Evolutionary conservation across 2,329 filamentous ascomycete genomes (phyloP), one percentile per base, ranked within the genome.

Genomic region (Colletotrichum simmondsii): DNA sequence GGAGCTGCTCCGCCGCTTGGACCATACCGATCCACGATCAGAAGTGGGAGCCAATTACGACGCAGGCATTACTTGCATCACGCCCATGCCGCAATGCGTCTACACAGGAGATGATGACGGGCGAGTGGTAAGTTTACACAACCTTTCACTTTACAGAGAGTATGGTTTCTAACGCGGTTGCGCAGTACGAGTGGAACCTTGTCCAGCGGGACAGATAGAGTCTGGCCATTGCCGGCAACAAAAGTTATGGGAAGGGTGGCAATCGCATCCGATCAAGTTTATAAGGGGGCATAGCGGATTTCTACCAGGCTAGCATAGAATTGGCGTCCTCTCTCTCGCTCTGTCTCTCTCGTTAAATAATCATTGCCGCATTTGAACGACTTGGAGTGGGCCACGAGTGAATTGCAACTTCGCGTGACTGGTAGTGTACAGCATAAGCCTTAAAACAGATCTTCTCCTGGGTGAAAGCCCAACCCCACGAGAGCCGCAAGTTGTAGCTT

Each of bases 41-140:
- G 92, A 87, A 85, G 89, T 80, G 83, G 91, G 78, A 77, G 84
- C 80, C 5, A 91, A 90, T 75, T 85, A 86, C 0, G 88, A 90
- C 58, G 92, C 93, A 2, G 92, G 92, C 0, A 95, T 98, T 73
- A 97, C 94, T 49, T 97, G 94, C 79, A 93, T 99, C 65, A 87
- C 94, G 69, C 93, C 96, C 3, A 93, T 95, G 88, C 91, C 94
- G 65, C 92, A 93, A 75, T 89, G 92, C 74, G 92, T 98, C 11
- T 98, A 98, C 82, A 98, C 95, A 0, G 97, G 96, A 3, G 97
- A 98, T 84, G 97, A 98, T 75, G 93, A 95, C 75, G 97, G 97
- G 35, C 89, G 92, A 86, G 96, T 99, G 83, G 94, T 97, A 75
- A 81, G 83, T 81, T 10, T 24, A n/a, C 7, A 16, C 30, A 19